Conservation (phyloP, 495 filamentous ascomycete species). For the Lepidopterella palustris region DNA sequence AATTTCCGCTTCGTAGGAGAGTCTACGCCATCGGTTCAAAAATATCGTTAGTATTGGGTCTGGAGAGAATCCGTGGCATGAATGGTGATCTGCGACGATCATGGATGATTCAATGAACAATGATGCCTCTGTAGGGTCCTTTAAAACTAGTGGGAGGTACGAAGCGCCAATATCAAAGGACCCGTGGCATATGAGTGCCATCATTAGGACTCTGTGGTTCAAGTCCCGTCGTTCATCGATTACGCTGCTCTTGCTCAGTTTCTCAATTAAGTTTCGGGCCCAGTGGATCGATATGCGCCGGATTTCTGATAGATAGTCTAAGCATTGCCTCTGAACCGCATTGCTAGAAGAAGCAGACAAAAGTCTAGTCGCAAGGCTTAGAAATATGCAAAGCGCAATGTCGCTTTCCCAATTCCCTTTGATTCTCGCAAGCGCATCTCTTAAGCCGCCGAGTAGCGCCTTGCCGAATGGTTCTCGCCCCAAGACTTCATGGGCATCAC, state of each 20-base stretch:
- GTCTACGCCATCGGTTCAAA: background rate
- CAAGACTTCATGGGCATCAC: background rate
- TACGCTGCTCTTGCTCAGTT: background rate
- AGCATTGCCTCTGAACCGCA: background rate
- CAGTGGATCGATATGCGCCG: constrained; percentile 5
- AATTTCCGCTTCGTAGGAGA: background rate
- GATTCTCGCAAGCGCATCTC: background rate
- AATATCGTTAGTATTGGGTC: background rate
- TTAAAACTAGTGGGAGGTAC: background rate
- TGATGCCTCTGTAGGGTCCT: background rate
- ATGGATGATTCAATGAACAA: background rate
- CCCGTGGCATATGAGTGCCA: background rate
- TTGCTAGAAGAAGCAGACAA: background rate
- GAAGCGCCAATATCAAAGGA: background rate
- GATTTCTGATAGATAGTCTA: constrained; percentile 4
- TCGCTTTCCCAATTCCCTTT: constrained; percentile 17
- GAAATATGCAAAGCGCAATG: constrained; percentile 5
- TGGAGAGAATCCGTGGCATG: background rate
- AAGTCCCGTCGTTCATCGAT: background rate
- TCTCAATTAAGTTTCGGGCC: background rate
- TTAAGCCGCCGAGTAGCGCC: constrained; percentile 9
- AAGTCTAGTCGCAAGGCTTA: constrained; percentile 3
- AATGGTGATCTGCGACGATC: background rate
- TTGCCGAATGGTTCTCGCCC: background rate
- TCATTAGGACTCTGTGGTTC: background rate